These are phyloP conservation scores for Elymus sibiricus DNA, from an alignment of 176 grass and related monocot genomes.

Conservation along the genomic window DNA sequence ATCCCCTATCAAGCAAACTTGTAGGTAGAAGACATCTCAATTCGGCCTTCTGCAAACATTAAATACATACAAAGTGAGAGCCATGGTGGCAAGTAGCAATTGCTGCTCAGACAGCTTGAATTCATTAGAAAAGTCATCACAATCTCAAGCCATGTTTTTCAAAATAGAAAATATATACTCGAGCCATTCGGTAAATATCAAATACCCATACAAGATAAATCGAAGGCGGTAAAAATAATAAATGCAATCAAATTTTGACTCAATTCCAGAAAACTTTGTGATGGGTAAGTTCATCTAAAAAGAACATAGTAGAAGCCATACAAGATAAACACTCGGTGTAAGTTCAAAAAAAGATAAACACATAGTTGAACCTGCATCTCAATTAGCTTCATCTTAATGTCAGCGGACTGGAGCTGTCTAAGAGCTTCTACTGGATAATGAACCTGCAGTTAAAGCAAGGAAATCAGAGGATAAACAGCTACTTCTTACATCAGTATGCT, in stretches of 20 bases:
- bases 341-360: not conserved
- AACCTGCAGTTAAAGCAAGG: slow-evolving; percentile 48
- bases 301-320: slow-evolving; percentile 12
- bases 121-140: not conserved
- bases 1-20: slow-evolving; percentile 75
- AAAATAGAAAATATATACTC: not conserved
- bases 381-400: slow-evolving; percentile 60
- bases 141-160: not conserved
- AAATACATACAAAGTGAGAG: slow-evolving; percentile 15
- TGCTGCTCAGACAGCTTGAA: not conserved
- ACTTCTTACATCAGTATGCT: slow-evolving; percentile 10
- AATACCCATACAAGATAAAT: not conserved
- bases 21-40: slow-evolving; percentile 80
- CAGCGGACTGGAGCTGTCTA: slow-evolving; percentile 47
- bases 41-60: slow-evolving; percentile 67
- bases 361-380: slow-evolving; percentile 62
- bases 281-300: not conserved
- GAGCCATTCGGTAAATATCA: not conserved
- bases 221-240: slow-evolving; percentile 13
- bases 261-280: not conserved
- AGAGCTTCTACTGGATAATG: slow-evolving; percentile 94
- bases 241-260: not conserved
- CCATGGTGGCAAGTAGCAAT: not conserved
- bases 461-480: slow-evolving; percentile 8
- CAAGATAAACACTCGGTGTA: not conserved